These are phyloP conservation scores for Phytopythium helicoides DNA, from an alignment of 352 stramenopile species.

Conservation along the genomic window DNA sequence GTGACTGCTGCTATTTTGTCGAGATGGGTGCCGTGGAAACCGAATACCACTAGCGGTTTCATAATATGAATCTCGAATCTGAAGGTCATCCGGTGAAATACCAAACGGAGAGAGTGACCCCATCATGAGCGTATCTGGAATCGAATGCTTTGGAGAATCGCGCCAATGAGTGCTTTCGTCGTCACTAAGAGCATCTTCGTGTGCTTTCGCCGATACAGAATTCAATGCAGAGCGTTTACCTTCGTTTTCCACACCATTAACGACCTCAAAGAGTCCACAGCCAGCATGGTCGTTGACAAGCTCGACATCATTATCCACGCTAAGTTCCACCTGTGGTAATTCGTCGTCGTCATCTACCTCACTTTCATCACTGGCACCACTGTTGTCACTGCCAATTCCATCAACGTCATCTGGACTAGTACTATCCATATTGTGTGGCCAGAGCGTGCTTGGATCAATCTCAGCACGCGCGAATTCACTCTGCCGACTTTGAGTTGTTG, in stretches of 20 bases:
- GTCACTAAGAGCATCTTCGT: no score
- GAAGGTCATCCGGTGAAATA: conserved; percentile 12
- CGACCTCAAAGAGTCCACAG: not conserved
- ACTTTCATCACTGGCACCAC: conserved; percentile 49
- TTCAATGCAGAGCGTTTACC: not conserved
- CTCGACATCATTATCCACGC: conserved; percentile 5
- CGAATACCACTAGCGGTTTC: conserved; percentile 16
- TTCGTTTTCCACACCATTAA: not conserved
- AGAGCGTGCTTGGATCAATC: no score
- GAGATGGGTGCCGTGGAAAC: conserved; percentile 30
- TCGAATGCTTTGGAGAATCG: not conserved
- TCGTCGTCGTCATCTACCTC: conserved; percentile 19
- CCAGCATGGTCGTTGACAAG: not conserved
- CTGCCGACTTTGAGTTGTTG: no score
- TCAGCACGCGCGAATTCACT: no score
- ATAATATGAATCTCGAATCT: conserved; percentile 28
- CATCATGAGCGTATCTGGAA: not conserved
- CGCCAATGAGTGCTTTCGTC: no score
- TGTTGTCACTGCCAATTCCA: conserved; percentile 26
- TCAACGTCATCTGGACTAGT: conserved; percentile 14
- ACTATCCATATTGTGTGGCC: conserved; percentile 8
- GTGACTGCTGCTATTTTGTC: conserved; percentile 2
- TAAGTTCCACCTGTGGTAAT: not conserved
- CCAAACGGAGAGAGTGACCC: conserved; percentile 1
- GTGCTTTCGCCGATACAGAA: no score